These are phyloP conservation scores for Paraphaeosphaeria minitans DNA, from an alignment of 2,329 filamentous ascomycete species.

Conservation along the genomic window DNA sequence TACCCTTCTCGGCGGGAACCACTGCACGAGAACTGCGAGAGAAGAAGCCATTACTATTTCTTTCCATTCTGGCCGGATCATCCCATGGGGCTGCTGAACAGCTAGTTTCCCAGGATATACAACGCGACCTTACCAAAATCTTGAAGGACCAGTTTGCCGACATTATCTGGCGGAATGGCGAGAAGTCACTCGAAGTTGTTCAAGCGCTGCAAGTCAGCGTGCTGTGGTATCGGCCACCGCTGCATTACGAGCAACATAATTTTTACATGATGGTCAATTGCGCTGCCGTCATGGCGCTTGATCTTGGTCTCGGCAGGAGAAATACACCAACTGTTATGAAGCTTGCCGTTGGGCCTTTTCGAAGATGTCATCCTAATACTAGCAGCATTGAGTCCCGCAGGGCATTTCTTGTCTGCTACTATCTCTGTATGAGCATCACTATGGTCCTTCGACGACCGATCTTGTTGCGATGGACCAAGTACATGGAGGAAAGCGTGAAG, in stretches of 20 bases:
- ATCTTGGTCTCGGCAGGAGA: slow-evolving; percentile 75
- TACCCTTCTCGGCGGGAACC: slow-evolving; percentile 61
- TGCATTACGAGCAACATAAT: slow-evolving; percentile 83
- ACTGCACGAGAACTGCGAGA: slow-evolving; percentile 61
- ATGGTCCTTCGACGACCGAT: slow-evolving; percentile 64
- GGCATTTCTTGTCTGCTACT: slow-evolving; percentile 66
- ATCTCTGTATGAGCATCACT: slow-evolving; percentile 61
- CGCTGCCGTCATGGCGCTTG: slow-evolving; percentile 80
- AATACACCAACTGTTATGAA: slow-evolving; percentile 49
- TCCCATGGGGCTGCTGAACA: slow-evolving; percentile 52
- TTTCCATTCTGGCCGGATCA: slow-evolving; percentile 61
- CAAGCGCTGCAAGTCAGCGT: slow-evolving; percentile 76
- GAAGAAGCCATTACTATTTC: slow-evolving; percentile 64
- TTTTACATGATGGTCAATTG: slow-evolving; percentile 88
- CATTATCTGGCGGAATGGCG: slow-evolving; percentile 72
- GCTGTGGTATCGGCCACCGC: slow-evolving; percentile 86
- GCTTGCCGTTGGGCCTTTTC: slow-evolving; percentile 40
- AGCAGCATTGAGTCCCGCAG: slow-evolving; percentile 63
- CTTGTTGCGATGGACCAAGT: slow-evolving; percentile 64
- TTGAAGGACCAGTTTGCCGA: slow-evolving; percentile 76
- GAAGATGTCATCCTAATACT: slow-evolving; percentile 50
- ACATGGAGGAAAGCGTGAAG: slow-evolving; percentile 66
- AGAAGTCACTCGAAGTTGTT: slow-evolving; percentile 82
- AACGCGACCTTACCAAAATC: slow-evolving; percentile 69
- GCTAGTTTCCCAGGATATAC: slow-evolving; percentile 58